phyloP scores from a whole-genome alignment of 495 filamentous ascomycete genomes.

The Hypoxylon trugodes region DNA sequence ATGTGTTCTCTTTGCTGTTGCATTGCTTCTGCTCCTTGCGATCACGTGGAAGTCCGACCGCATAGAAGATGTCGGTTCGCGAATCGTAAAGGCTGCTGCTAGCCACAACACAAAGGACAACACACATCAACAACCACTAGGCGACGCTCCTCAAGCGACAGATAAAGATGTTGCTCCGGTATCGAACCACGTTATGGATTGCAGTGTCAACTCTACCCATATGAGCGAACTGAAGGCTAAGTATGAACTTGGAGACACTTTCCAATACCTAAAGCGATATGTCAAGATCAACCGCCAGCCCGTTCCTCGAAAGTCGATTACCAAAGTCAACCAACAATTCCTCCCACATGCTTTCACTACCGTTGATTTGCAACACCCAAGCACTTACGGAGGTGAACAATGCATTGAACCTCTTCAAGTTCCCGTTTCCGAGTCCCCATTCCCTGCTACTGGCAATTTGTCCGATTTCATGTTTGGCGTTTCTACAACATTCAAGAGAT shows the following conservation, averaged over 20 bases:
- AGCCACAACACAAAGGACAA: constrained; percentile 41
- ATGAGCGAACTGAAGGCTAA: constrained; percentile 51
- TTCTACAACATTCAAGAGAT: constrained; percentile 57
- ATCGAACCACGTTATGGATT: constrained; percentile 48
- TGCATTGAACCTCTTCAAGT: constrained; percentile 59
- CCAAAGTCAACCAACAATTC: constrained; percentile 54
- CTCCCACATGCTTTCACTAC: constrained; percentile 53
- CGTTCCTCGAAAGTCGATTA: constrained; percentile 57
- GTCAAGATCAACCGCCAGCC: constrained; percentile 54
- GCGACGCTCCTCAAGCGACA: constrained; percentile 25
- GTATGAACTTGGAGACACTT: constrained; percentile 55
- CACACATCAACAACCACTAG: constrained; percentile 46
- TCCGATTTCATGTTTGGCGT: constrained; percentile 61
- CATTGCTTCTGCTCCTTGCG: constrained; percentile 46
- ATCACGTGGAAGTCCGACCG: constrained; percentile 50
- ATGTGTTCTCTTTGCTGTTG: constrained; percentile 48
- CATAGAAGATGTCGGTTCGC: constrained; percentile 48
- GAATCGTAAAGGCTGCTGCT: constrained; percentile 49
- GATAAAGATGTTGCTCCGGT: constrained; percentile 32
- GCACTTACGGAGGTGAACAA: constrained; percentile 48
- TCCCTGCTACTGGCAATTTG: constrained; percentile 54
- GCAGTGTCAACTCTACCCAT: constrained; percentile 54
- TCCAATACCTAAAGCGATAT: constrained; percentile 63
- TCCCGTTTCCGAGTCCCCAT: constrained; percentile 56
- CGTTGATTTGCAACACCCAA: constrained; percentile 53